phyloP scores from a whole-genome alignment of 208 protist genomes.

The Trypanosomatidae sp. region DNA sequence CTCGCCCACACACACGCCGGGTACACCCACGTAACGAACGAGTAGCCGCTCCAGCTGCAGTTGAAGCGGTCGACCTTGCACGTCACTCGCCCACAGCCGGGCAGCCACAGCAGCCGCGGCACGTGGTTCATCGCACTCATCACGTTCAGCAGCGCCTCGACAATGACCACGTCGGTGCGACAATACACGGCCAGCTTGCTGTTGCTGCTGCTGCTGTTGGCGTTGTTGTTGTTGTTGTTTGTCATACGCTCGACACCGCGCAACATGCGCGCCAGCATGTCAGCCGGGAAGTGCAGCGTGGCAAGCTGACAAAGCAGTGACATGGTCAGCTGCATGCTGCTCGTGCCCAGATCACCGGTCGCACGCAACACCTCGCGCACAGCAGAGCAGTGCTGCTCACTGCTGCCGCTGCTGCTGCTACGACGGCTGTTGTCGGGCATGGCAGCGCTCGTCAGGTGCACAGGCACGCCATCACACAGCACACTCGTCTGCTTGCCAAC shows the following conservation, averaged over 20 bases:
- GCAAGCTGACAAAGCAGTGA: conserved; percentile 41
- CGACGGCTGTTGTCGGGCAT: conserved; percentile 3
- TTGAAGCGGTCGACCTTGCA: conserved; percentile 20
- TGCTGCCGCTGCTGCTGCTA: neutral
- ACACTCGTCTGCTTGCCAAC: conserved; percentile 42
- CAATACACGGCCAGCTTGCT: conserved; percentile 11
- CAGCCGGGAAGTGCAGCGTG: conserved; percentile 23
- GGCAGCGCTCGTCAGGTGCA: conserved; percentile 14
- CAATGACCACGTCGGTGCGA: conserved; percentile 51
- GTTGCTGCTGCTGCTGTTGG: too few relatives aligned
- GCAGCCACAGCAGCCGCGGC: conserved; percentile 39
- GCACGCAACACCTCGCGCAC: conserved; percentile 5
- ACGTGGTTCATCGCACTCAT: conserved; percentile 23
- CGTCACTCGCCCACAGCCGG: conserved; percentile 40
- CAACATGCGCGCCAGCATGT: conserved; percentile 24
- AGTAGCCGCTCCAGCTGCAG: conserved; percentile 51
- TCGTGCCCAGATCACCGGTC: conserved; percentile 24
- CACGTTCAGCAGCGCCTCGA: conserved; percentile 62
- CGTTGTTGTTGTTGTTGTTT: too few relatives aligned
- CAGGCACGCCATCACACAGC: conserved; percentile 7
- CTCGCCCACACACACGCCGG: conserved; percentile 64
- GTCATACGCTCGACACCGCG: conserved; percentile 38
- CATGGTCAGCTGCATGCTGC: conserved; percentile 52
- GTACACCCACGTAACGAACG: conserved; percentile 63
- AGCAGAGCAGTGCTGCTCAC: neutral